Conservation (phyloP, 441 rosid species). For the Populus tomentosa region DNA sequence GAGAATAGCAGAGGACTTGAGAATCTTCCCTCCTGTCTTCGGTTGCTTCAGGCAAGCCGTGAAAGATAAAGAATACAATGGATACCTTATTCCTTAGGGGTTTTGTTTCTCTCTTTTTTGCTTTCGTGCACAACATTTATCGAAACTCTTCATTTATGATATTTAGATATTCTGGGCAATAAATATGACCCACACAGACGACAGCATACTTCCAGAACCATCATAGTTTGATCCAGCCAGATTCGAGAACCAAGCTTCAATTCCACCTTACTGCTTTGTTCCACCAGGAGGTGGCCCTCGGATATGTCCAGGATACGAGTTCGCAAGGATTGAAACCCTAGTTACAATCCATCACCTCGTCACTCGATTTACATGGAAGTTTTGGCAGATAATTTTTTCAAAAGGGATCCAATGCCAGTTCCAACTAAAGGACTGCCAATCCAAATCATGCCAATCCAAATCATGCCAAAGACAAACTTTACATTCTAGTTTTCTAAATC, state of each 20-base stretch:
- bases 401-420: constrained; percentile 38
- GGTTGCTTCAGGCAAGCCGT: constrained; percentile 43
- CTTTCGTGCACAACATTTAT: background rate
- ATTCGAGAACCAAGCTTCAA: constrained; percentile 40
- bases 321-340: constrained; percentile 45
- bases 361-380: constrained; percentile 37
- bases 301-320: constrained; percentile 50
- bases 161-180: constrained; percentile 45
- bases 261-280: constrained; percentile 45
- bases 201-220: constrained; percentile 39
- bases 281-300: constrained; percentile 49
- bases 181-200: constrained; percentile 42
- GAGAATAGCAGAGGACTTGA: constrained; percentile 52
- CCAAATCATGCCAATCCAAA: too few relatives aligned
- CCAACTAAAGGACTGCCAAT: constrained; percentile 41
- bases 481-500: background rate
- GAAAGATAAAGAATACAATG: constrained; percentile 37
- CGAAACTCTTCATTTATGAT: too few relatives aligned
- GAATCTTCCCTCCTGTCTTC: constrained; percentile 37
- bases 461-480: constrained; percentile 17
- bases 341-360: constrained; percentile 35
- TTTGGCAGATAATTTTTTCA: constrained; percentile 27
- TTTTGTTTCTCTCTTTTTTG: background rate
- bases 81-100: constrained; percentile 44
- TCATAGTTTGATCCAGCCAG: constrained; percentile 40